Evolutionary conservation across 176 grass and related monocot genomes (phyloP), one percentile per base, ranked within the genome.

Genomic region (Hyparrhenia diplandra): DNA sequence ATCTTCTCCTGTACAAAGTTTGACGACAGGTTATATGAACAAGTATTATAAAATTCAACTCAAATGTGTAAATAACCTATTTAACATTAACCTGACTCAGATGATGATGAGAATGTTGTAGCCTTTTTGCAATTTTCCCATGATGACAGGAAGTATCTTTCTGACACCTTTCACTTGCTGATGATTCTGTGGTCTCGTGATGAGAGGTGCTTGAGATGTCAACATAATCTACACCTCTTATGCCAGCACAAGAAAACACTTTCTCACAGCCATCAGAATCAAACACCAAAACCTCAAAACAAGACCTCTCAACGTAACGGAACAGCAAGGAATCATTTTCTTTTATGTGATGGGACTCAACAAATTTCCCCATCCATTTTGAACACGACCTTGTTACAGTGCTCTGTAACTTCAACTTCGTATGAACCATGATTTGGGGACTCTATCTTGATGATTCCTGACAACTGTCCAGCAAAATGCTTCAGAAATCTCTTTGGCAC

Each of bases 341-440:
- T 67, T 72, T 18, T 55, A 89, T 85, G 52, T 57, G 5, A 43
- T 91, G 75, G 35, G 16, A 29, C 36, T 65, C 21, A 25, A 82
- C 43, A 76, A 92, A 95, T n/a, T 60, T 0, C 57, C 77, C 82
- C 92, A 95, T 21, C 92, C 93, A 35, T 13, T 51, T 69, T 29
- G 34, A 92, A 69, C 13, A 79, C 4, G 14, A 79, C 60, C 65
- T 67, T 67, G 24, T 72, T 41, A 8, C 21, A 67, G 5, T 3
- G 25, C 60, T 78, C 3, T 1, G 51, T 42, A 11, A 91, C 42
- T 69, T 75, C 55, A 61, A 91, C 74, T 20, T 30, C 32, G 67
- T 85, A 91, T 39, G 55, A 2, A 21, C 12, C 27, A 42, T 88
- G 80, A 51, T 52, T 69, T 41, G 84, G 86, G 9, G 76, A 71